A percentile compares a stretch with the other conserved stretches of the same genome.
Conservation (phyloP, 2,329 filamentous ascomycete species). For the Colletotrichum ledebouriae region DNA sequence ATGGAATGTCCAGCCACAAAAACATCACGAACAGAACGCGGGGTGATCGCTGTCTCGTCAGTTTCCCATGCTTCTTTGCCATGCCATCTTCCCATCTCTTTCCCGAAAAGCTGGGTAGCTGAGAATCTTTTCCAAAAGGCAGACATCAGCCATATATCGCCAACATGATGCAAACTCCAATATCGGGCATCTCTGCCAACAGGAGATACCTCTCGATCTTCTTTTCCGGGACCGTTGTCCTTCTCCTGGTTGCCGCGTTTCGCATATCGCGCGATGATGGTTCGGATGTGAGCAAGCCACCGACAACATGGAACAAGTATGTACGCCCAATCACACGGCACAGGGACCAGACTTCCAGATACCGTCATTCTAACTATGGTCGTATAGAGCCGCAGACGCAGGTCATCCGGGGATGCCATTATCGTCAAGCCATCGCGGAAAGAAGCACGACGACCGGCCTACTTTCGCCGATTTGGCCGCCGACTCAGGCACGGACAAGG, state of each 20-base stretch:
- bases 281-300: conserved; percentile 13
- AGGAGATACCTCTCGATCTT: conserved; percentile 27
- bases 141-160: neutral
- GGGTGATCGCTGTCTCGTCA: no score
- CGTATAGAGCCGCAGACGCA: neutral
- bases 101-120: no score
- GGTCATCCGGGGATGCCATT: neutral
- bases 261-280: conserved; percentile 6
- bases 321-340: neutral
- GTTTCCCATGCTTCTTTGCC: no score
- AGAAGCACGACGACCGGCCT: conserved; percentile 24
- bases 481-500: conserved; percentile 56
- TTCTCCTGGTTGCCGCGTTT: conserved; percentile 16
- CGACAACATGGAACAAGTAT: conserved; percentile 30
- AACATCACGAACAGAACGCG: no score
- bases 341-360: neutral
- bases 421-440: neutral
- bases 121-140: neutral
- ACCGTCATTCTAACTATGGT: neutral
- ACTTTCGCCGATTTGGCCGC: conserved; percentile 52
- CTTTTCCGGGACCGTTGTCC: conserved; percentile 10
- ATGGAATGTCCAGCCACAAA: conserved; percentile 11
- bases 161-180: conserved; percentile 9
- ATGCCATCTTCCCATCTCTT: no score
- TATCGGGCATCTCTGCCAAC: conserved; percentile 12